Percentiles rank a stretch among this genome's conserved stretches.
These are phyloP conservation scores for Bifiguratus adelaidae DNA, from an alignment of 192 early-diverging fungal genomes.

Conservation along the genomic window DNA sequence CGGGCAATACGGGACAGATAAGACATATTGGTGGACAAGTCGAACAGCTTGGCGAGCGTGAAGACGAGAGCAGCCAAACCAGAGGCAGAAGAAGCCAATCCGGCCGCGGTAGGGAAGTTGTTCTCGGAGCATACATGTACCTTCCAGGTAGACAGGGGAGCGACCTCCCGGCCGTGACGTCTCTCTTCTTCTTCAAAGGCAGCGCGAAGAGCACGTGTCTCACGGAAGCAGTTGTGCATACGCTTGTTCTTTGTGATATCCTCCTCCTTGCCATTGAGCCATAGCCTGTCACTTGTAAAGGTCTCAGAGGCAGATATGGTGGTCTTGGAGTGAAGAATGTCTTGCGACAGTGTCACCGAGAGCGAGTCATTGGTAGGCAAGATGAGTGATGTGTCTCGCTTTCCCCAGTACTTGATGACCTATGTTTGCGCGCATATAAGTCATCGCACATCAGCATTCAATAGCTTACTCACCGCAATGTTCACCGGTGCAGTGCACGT, in stretches of 20 bases:
- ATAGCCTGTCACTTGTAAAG: conserved; percentile 68
- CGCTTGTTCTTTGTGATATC: conserved; percentile 71
- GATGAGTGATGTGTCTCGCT: conserved; percentile 81
- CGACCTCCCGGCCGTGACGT: conserved; percentile 21
- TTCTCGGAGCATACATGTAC: conserved; percentile 94
- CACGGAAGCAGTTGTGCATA: conserved; percentile 71
- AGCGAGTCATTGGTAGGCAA: conserved; percentile 98
- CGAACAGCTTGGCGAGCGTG: conserved; percentile 63
- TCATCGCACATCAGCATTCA: too few relatives aligned
- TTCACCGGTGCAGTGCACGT: conserved; percentile 97
- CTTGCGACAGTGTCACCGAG: conserved; percentile 92
- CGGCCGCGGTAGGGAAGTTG: conserved; percentile 99
- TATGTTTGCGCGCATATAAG: too few relatives aligned
- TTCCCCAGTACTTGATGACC: conserved; percentile 98
- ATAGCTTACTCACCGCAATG: conserved; percentile 74
- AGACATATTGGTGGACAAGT: conserved; percentile 55
- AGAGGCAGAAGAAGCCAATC: conserved; percentile 92
- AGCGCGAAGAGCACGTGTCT: conserved; percentile 61
- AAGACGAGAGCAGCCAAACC: conserved; percentile 92
- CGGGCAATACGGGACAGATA: conserved; percentile 87
- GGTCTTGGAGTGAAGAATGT: conserved; percentile 92
- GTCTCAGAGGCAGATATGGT: conserved; percentile 61
- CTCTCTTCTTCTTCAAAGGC: conserved; percentile 44
- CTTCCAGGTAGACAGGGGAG: conserved; percentile 46
- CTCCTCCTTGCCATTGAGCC: conserved; percentile 93